Evolutionary conservation across 2,329 filamentous ascomycete genomes (phyloP), one percentile per base, ranked within the genome.

Genomic region (Aspergillus costaricaensis): DNA sequence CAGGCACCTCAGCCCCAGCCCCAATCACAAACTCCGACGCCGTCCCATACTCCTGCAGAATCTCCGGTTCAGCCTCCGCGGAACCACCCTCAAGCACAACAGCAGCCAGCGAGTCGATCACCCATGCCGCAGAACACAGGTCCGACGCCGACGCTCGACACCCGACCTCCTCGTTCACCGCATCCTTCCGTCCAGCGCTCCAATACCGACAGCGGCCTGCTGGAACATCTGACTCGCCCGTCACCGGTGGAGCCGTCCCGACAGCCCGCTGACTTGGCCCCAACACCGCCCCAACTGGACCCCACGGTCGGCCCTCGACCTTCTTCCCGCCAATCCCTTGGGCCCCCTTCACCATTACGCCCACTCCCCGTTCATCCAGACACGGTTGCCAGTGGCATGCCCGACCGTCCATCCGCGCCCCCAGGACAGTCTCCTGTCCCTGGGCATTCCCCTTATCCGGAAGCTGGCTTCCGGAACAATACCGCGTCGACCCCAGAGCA

Each of bases 401-500:
- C 65, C 5, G 65, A 66, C 12, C 65, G 59, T 49, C 65, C 60
- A 38, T 55, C 64, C 30, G 62, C 56, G 41, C 57, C 57, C 38
- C 10, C 53, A 32, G 53, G 53, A 3, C 55, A 60, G 57, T 55
- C 25, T 30, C 23, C 47, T 17, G 23, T 27, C 21, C 23, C 14
- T 15, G 63, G 67, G 39, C 65, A 61, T 50, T 49, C 59, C 3
- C 48, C 66, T 25, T 65, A 57, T 58, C 56, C 62, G 32, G 58
- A 57, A 41, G 41, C 62, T 21, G 61, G 65, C 60, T 70, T 70
- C 48, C 70, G 65, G 52, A 72, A 68, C 60, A 54, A 69, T 27
- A 36, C 61, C 62, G 55, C 61, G 58, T 57, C 64, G 49, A 66
- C 77, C 84, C 61, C 62, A 64, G 79, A 86, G 63, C 69, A 75